Conservation (phyloP, 78 protist species). For the Dictyostelium purpureum region DNA sequence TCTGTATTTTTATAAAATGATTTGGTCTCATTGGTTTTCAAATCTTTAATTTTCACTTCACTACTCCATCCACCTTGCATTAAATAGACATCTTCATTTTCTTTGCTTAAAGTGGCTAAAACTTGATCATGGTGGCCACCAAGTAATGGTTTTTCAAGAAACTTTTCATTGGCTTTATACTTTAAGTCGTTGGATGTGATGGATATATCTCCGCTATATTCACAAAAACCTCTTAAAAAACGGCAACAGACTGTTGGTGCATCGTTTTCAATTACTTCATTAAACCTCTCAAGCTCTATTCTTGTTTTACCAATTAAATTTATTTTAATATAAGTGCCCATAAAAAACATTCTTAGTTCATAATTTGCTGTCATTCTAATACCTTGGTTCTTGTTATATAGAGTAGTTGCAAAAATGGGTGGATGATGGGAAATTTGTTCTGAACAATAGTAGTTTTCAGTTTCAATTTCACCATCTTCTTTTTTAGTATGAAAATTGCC, state of each 20-base stretch:
- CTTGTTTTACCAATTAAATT: neutral
- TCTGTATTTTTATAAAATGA: neutral
- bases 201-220: neutral
- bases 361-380: neutral
- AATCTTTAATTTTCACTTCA: neutral
- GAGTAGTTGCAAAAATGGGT: neutral
- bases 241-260: neutral
- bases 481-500: neutral
- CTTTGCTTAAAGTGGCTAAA: neutral
- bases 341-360: neutral
- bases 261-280: neutral
- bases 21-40: neutral
- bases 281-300: neutral
- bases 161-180: neutral
- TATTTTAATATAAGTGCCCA: neutral
- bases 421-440: neutral
- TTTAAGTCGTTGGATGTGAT: neutral
- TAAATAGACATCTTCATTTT: neutral
- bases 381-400: neutral
- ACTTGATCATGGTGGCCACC: neutral
- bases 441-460: neutral
- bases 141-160: neutral
- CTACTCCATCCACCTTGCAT: neutral
- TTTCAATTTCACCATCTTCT: too few species aligned
- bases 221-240: neutral